These are phyloP conservation scores for Mycosarcoma mackinlayi DNA, from an alignment of 1,284 basidiomycete genomes.

Conservation along the genomic window DNA sequence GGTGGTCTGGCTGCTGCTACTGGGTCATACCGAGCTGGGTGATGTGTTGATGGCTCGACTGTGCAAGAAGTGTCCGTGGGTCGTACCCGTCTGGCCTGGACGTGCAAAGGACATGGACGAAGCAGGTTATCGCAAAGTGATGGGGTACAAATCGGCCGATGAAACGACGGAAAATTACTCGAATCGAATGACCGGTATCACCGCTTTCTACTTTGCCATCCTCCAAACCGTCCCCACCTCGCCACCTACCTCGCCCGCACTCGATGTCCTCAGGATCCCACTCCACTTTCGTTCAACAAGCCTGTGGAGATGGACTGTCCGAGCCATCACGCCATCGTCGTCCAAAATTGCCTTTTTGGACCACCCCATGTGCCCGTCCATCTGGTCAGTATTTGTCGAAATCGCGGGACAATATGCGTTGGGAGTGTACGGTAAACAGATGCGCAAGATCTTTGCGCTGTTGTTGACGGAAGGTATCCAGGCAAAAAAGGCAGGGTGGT, in stretches of 20 bases:
- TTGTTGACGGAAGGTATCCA: conserved; percentile 55
- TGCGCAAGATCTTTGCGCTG: conserved; percentile 54
- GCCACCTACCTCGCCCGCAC: conserved; percentile 16
- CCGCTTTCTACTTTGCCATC: conserved; percentile 88
- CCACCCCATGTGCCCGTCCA: conserved; percentile 55
- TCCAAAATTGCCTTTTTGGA: conserved; percentile 35
- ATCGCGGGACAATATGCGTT: conserved; percentile 52
- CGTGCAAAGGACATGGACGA: conserved; percentile 67
- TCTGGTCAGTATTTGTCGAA: conserved; percentile 63
- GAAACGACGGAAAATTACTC: conserved; percentile 75
- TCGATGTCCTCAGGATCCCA: conserved; percentile 35
- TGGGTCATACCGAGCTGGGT: conserved; percentile 74
- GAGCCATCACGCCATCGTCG: conserved; percentile 53
- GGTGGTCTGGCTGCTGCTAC: conserved; percentile 75
- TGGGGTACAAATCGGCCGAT: conserved; percentile 75
- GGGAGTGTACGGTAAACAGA: conserved; percentile 56
- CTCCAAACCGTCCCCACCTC: conserved; percentile 70
- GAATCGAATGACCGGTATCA: conserved; percentile 81
- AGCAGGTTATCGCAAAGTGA: conserved; percentile 75
- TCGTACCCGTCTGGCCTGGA: conserved; percentile 70
- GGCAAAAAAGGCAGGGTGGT: conserved; percentile 44
- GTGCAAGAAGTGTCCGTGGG: conserved; percentile 79
- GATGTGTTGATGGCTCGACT: conserved; percentile 86
- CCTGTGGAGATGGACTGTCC: conserved; percentile 63
- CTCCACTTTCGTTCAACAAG: conserved; percentile 47